Evolutionary conservation across 805 yeast genomes (phyloP), one percentile per base, ranked within the genome.

Genomic region (Torulaspora microellipsoides): DNA sequence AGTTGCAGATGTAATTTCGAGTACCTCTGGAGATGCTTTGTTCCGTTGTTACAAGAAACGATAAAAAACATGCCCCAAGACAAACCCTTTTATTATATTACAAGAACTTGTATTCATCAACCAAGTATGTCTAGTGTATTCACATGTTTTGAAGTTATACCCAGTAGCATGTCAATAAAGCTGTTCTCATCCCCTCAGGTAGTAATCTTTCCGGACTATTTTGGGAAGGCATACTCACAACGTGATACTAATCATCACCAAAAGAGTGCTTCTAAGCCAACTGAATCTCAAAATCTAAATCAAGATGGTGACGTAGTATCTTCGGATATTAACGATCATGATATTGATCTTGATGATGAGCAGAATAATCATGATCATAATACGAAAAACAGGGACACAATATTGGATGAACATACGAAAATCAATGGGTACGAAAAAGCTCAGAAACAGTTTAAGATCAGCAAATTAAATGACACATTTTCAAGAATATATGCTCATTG

Each of bases 41-140:
- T 54, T 6, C 53, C 50, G 2, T 33, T 51, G 11, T 28, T 54
- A 15, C 53, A 52, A 35, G 48, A 47, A 15, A 43, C 35, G 31
- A 27, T 56, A 10, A 30, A 32, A 15, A 14, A 31, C 10, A 23
- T 51, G 37, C 35, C 49, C 27, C 35, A 31, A 10, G 32, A 45
- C 13, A 38, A 41, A 31, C 47, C 57, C 3, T 48, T 53, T 15
- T 55, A 50, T 36, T 52, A 48, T 35, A 52, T 55, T 20, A 43
- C 50, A 20, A 48, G 53, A 35, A 36, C 55, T 2, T 41, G 48
- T 15, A 25, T 55, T 13, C 48, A 55, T 36, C 48, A 45, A 23
- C 45, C 47, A 17, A 51, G 52, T 23, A 46, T 46, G 49, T 51
- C 56, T 11, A 53, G 56, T 45, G 34, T 55, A 2, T 55, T 53